These are phyloP conservation scores for Candida dubliniensis DNA, from an alignment of 1,139 yeast species.

Conservation along the genomic window DNA sequence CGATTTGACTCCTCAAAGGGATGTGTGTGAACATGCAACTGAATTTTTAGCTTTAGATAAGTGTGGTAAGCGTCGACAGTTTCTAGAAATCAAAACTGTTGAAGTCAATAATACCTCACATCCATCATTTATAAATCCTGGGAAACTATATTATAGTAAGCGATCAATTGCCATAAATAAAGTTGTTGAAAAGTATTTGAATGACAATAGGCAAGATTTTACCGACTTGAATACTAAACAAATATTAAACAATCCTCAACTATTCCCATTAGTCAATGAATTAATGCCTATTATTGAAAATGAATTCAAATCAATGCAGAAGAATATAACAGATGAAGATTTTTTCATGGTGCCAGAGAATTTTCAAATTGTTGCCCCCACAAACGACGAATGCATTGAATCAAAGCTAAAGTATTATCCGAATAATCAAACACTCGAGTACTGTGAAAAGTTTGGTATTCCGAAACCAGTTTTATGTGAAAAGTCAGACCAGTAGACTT, in stretches of 20 bases:
- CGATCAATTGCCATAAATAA: slow-evolving; percentile 51
- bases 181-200: slow-evolving; percentile 35
- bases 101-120: slow-evolving; percentile 19
- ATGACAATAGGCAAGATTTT: slow-evolving; percentile 15
- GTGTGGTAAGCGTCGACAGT: slow-evolving; percentile 63
- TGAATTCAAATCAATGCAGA: slow-evolving; percentile 20
- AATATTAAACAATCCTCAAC: slow-evolving; percentile 10
- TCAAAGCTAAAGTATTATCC: slow-evolving; percentile 34
- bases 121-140: slow-evolving; percentile 19
- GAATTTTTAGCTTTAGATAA: slow-evolving; percentile 82
- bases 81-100: slow-evolving; percentile 46
- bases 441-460: slow-evolving; percentile 27
- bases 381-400: slow-evolving; percentile 11
- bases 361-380: slow-evolving; percentile 34
- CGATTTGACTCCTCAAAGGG: slow-evolving; percentile 3
- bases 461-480: slow-evolving; percentile 5
- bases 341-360: slow-evolving; percentile 24
- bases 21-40: slow-evolving; percentile 31
- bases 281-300: slow-evolving; percentile 22
- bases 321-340: slow-evolving; percentile 10
- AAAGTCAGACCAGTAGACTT: too few species aligned
- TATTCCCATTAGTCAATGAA: slow-evolving; percentile 17
- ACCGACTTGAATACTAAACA: slow-evolving; percentile 8
- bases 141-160: slow-evolving; percentile 37
- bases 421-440: slow-evolving; percentile 37